A percentile compares a stretch with the other conserved stretches of the same genome.
phyloP scores from a whole-genome alignment of 805 yeast species.

The Cyberlindnera subsufficiens region DNA sequence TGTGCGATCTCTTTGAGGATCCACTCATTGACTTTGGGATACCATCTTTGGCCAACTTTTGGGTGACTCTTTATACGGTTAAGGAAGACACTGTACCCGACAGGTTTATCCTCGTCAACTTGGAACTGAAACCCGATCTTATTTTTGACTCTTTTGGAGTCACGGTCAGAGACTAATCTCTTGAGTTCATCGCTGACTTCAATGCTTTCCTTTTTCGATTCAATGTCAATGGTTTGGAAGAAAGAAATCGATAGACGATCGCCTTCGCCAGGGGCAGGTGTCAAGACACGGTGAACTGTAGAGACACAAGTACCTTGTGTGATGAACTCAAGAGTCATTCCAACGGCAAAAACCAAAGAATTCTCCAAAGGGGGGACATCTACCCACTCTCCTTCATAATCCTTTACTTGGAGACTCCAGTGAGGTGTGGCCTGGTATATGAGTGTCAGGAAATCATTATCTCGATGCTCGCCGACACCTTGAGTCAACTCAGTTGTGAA shows the following conservation, averaged over 20 bases:
- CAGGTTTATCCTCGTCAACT: slow-evolving; percentile 29
- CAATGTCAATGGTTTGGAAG: slow-evolving; percentile 40
- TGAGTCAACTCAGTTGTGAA: slow-evolving; percentile 31
- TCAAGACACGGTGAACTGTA: slow-evolving; percentile 40
- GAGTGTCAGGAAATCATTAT: slow-evolving; percentile 55
- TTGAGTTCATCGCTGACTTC: slow-evolving; percentile 13
- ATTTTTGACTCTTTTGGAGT: slow-evolving; percentile 13
- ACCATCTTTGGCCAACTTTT: slow-evolving; percentile 41
- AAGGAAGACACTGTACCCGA: slow-evolving; percentile 40
- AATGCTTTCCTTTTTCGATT: slow-evolving; percentile 15
- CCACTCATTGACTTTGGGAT: slow-evolving; percentile 34
- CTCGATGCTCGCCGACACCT: slow-evolving; percentile 46
- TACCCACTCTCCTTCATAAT: slow-evolving; percentile 42
- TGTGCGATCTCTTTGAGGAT: slow-evolving; percentile 20
- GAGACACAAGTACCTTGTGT: slow-evolving; percentile 45
- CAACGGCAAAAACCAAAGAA: slow-evolving; percentile 42
- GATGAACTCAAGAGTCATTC: slow-evolving; percentile 43
- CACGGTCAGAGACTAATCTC: slow-evolving; percentile 14
- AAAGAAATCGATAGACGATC: slow-evolving; percentile 41
- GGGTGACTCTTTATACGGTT: slow-evolving; percentile 45
- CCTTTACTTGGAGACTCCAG: slow-evolving; percentile 39
- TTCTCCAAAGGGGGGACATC: slow-evolving; percentile 35
- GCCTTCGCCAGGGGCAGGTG: slow-evolving; percentile 20
- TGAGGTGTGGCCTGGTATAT: slow-evolving; percentile 52
- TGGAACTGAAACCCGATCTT: slow-evolving; percentile 24